A percentile compares a stretch with the other conserved stretches of the same genome.
These are phyloP conservation scores for Rhytidiadelphus loreus DNA, from an alignment of 225 moss, liverwort and hornwort species.

Conservation along the genomic window DNA sequence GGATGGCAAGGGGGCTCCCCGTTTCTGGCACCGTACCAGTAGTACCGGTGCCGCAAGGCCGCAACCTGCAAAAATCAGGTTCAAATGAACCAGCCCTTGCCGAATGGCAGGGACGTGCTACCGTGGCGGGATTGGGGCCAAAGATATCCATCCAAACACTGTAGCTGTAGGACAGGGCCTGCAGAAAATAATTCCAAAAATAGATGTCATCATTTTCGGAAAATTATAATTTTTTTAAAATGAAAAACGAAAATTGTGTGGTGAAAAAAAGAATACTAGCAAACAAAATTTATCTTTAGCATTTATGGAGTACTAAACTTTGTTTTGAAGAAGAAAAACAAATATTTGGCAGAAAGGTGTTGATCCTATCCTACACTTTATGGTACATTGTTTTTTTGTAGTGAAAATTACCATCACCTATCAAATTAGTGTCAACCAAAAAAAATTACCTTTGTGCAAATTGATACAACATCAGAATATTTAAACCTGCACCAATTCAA, in stretches of 20 bases:
- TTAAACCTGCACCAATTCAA: not conserved
- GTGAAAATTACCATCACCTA: not conserved
- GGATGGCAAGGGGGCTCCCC: not conserved
- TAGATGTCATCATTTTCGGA: not conserved
- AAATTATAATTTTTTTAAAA: accelerated
- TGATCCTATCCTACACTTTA: accelerated
- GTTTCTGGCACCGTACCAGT: not conserved
- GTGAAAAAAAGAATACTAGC: not conserved
- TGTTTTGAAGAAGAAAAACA: no score
- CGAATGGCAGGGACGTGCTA: not conserved
- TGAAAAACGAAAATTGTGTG: accelerated
- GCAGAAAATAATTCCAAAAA: no score
- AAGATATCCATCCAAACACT: not conserved
- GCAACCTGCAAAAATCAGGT: not conserved
- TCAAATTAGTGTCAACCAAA: not conserved
- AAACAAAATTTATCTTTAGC: not conserved
- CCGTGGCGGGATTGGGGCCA: not conserved
- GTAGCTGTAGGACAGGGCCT: no score
- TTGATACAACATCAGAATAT: not conserved
- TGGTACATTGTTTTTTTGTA: not conserved
- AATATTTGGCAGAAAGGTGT: no score
- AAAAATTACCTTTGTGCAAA: not conserved
- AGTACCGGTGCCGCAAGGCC: not conserved
- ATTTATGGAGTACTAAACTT: not conserved
- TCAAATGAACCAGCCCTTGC: not conserved